Evolutionary conservation across 2,329 filamentous ascomycete species (phyloP).

Genomic region (Stachybotrys elegans): DNA sequence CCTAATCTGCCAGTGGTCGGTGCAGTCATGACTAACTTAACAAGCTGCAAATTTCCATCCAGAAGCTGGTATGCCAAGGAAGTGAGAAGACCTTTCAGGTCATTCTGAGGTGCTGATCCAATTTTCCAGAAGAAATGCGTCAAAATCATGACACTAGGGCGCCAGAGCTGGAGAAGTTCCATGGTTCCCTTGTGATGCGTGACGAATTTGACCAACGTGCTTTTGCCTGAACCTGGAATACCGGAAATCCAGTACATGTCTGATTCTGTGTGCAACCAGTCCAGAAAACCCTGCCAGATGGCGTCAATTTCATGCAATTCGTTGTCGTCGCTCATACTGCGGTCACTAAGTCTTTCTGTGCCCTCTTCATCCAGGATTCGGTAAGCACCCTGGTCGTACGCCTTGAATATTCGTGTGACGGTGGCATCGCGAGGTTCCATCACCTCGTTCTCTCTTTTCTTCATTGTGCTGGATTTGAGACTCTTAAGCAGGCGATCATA

Average conservation of each 20-base stretch:
- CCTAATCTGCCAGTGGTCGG: background rate
- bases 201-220: constrained; percentile 25
- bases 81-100: constrained; percentile 16
- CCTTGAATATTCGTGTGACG: too few species aligned
- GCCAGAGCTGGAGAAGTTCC: constrained; percentile 14
- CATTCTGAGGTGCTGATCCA: constrained; percentile 18
- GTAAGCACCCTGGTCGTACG: too few species aligned
- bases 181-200: constrained; percentile 9
- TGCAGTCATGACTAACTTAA: background rate
- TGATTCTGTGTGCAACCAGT: constrained; percentile 10
- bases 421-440: too few species aligned
- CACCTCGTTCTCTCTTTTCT: too few species aligned
- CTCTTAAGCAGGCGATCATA: too few species aligned
- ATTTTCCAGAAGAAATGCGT: constrained; percentile 26
- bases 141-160: constrained; percentile 4
- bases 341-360: too few species aligned
- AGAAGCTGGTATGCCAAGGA: constrained; percentile 15
- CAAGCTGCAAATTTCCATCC: background rate
- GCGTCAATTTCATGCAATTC: background rate
- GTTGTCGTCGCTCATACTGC: too few species aligned
- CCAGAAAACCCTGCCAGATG: constrained; percentile 4
- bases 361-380: too few species aligned
- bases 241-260: constrained; percentile 23
- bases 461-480: too few species aligned
- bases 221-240: constrained; percentile 27